Evolutionary conservation across 768 basidiomycete genomes (phyloP).

Genomic region (Tulasnella sp.): DNA sequence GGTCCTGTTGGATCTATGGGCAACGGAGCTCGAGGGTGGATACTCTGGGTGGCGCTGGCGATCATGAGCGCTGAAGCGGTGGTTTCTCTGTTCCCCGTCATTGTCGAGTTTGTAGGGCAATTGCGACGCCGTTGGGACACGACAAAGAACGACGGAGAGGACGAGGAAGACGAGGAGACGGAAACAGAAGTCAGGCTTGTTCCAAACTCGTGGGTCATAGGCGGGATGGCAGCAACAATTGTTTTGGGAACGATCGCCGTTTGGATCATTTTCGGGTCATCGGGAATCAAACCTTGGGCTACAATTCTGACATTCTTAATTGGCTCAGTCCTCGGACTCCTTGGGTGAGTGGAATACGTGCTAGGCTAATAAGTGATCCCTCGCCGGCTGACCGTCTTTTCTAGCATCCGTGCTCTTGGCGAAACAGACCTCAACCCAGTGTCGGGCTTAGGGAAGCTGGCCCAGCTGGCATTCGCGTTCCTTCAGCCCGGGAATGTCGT

Average conservation of each 20-base stretch:
- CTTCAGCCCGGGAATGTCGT: constrained; percentile 93
- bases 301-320: constrained; percentile 81
- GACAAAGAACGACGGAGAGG: constrained; percentile 33
- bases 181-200: constrained; percentile 83
- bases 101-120: constrained; percentile 53
- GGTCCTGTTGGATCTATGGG: constrained; percentile 88
- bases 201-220: constrained; percentile 73
- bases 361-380: background rate
- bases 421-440: constrained; percentile 95
- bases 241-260: constrained; percentile 75
- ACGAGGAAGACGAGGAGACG: constrained; percentile 60
- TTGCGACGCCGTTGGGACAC: background rate
- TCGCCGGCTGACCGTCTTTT: background rate
- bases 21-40: constrained; percentile 91
- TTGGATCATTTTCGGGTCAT: constrained; percentile 85
- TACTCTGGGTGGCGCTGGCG: constrained; percentile 93
- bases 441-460: constrained; percentile 92
- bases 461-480: constrained; percentile 91
- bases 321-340: constrained; percentile 81
- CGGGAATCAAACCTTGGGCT: constrained; percentile 96
- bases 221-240: constrained; percentile 66
- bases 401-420: constrained; percentile 87
- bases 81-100: constrained; percentile 80
- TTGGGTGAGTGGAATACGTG: constrained; percentile 62
- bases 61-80: constrained; percentile 95